phyloP scores from a whole-genome alignment of 2,329 filamentous ascomycete genomes.

The Paecilomyces fulvus region DNA sequence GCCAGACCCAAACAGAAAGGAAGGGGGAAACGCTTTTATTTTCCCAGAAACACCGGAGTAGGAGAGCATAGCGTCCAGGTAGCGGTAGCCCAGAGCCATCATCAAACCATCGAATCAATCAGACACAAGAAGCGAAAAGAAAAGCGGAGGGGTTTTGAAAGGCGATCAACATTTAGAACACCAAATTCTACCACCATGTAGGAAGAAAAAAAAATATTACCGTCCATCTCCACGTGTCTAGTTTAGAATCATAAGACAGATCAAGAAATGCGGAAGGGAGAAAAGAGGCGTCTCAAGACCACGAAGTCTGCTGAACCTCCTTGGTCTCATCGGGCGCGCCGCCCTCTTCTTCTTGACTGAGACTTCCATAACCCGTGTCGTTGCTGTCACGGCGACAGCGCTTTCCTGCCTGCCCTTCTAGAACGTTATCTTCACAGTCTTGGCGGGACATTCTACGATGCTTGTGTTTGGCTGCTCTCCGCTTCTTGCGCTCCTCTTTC shows the following conservation, averaged over 20 bases:
- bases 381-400: constrained; percentile 21
- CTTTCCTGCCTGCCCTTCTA: constrained; percentile 2
- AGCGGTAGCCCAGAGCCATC: neutral
- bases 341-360: constrained; percentile 12
- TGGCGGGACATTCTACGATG: constrained; percentile 11
- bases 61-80: neutral
- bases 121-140: neutral
- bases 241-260: neutral
- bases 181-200: neutral
- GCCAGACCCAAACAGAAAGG: neutral
- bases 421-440: constrained; percentile 3
- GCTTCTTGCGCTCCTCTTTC: constrained; percentile 10
- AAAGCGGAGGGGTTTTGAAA: neutral
- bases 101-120: neutral
- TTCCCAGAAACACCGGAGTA: neutral
- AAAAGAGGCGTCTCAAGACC: neutral
- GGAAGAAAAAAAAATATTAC: neutral
- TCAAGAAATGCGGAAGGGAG: neutral
- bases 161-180: neutral
- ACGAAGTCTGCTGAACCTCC: neutral
- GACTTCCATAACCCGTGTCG: constrained; percentile 33
- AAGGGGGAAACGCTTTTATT: neutral
- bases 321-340: neutral
- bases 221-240: neutral
- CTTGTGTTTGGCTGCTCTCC: constrained; percentile 12